Evolutionary conservation across 768 basidiomycete species (phyloP).

Genomic region (Candolleomyces eurysporus): DNA sequence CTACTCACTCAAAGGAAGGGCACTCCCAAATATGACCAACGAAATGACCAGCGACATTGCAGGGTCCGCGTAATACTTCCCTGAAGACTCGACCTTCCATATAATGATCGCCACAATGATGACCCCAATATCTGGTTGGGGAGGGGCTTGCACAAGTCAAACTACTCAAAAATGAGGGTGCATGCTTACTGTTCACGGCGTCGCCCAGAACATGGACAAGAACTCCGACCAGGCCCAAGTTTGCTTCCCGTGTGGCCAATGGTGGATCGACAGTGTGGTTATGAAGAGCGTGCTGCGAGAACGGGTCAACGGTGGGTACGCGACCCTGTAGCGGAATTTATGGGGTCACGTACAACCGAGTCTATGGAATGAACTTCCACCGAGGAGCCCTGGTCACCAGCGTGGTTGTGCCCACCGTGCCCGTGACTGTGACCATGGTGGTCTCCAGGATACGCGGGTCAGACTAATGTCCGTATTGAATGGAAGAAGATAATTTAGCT

Average conservation of each 20-base stretch:
- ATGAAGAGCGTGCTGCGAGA: conserved; percentile 45
- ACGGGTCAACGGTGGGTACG: not conserved
- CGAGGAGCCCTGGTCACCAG: conserved; percentile 5
- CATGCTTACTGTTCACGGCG: conserved; percentile 44
- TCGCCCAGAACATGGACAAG: conserved; percentile 52
- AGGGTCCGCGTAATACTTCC: conserved; percentile 54
- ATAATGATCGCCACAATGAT: conserved; percentile 50
- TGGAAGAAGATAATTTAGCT: not conserved
- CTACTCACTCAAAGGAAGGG: conserved; percentile 49
- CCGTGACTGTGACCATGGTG: conserved; percentile 44
- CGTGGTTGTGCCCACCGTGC: conserved; percentile 18
- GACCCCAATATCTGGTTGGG: conserved; percentile 46
- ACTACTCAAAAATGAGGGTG: not conserved
- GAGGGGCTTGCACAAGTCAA: too few species aligned
- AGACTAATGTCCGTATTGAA: not conserved
- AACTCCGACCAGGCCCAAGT: conserved; percentile 47
- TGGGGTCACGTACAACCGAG: not conserved
- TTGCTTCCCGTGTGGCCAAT: conserved; percentile 27
- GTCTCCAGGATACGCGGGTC: conserved; percentile 21
- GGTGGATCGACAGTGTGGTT: conserved; percentile 46
- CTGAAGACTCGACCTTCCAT: conserved; percentile 43
- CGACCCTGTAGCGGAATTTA: not conserved
- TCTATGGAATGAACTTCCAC: conserved; percentile 12
- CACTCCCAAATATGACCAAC: conserved; percentile 50
- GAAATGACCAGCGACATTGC: conserved; percentile 49